phyloP scores from a whole-genome alignment of 805 yeast species.

The Helenozyma baotianmanensis region DNA sequence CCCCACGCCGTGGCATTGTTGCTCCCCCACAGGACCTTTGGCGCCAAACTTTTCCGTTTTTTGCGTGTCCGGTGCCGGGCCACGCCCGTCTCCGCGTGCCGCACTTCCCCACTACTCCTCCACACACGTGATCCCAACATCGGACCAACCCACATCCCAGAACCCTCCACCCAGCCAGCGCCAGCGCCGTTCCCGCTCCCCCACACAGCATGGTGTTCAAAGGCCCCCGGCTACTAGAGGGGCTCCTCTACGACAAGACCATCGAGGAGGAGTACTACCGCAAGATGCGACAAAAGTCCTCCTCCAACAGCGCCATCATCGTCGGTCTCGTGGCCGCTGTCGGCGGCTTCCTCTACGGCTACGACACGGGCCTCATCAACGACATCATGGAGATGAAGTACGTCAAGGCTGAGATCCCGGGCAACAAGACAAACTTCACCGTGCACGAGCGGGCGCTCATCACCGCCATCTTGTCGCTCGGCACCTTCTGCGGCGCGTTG shows the following conservation, averaged over 20 bases:
- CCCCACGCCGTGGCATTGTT: too few relatives aligned
- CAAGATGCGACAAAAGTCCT: slow-evolving; percentile 41
- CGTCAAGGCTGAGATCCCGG: slow-evolving; percentile 55
- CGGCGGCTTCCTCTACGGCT: slow-evolving; percentile 89
- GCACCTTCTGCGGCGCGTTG: slow-evolving; percentile 72
- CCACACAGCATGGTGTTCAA: slow-evolving; percentile 6
- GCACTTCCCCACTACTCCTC: too few relatives aligned
- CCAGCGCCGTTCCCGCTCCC: not conserved
- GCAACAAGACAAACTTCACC: slow-evolving; percentile 41
- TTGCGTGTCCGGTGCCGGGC: too few relatives aligned
- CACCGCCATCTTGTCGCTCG: slow-evolving; percentile 76
- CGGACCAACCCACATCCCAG: not conserved
- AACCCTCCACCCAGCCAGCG: not conserved
- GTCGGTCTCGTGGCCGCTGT: slow-evolving; percentile 82
- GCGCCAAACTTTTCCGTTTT: too few relatives aligned
- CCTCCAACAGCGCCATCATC: slow-evolving; percentile 59
- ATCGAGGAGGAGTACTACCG: slow-evolving; percentile 33
- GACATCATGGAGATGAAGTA: slow-evolving; percentile 73
- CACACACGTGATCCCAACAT: not conserved
- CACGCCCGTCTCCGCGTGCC: too few relatives aligned
- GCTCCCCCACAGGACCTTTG: too few relatives aligned
- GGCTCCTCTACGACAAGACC: slow-evolving; percentile 31
- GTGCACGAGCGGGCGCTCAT: slow-evolving; percentile 64
- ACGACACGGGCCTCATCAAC: slow-evolving; percentile 84
- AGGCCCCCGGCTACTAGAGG: slow-evolving; percentile 12